Base-by-base conservation (phyloP, 139 green algal species). In the Chlorella sorokiniana region DNA sequence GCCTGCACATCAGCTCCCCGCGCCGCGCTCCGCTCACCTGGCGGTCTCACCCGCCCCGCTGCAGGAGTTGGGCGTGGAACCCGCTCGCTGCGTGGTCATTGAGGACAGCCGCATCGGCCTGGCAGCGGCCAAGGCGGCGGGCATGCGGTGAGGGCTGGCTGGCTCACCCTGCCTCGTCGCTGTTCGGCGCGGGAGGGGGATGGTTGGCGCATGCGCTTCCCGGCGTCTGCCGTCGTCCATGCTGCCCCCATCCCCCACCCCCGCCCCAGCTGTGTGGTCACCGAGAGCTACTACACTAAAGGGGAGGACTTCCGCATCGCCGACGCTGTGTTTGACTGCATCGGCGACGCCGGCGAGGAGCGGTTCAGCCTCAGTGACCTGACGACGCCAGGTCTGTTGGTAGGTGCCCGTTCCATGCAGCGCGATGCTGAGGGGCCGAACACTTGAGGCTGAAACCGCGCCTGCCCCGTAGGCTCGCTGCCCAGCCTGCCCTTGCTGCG, bases 91-190 rank as follows among this genome's bases (percentile, higher is more conserved):
- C 67, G 90, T 98, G 22, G 97, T 99, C 18, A 85, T 99, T 23
- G 97, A 99, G 90, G 97, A 99, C 88, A 96, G 86, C 42, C 78
- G 90, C 65, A 99, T 99, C 75, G 97, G 97, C 8, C 48, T 97
- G 68, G 63, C 64, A 23, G 96, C 97, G 2, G 97, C 94, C 69
- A 98, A 97, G 85, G 93, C 92, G 27, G 97, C 97, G 1, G 96
- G 96, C 75, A 99, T 99, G 96, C 90, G 92, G 81, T 96, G 88
- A 51, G 64, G 6, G n/a, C n/a, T n/a, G n/a, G n/a, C n/a, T n/a
- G n/a, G n/a, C n/a, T n/a, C n/a, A n/a, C n/a, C n/a, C n/a, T n/a
- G n/a, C n/a, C n/a, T n/a, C n/a, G n/a, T n/a, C n/a, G n/a, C n/a
- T n/a, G n/a, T n/a, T n/a, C n/a, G n/a, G n/a, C n/a, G n/a, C n/a